Evolutionary conservation across 2,329 filamentous ascomycete genomes (phyloP).

Genomic region (Metarhizium album): DNA sequence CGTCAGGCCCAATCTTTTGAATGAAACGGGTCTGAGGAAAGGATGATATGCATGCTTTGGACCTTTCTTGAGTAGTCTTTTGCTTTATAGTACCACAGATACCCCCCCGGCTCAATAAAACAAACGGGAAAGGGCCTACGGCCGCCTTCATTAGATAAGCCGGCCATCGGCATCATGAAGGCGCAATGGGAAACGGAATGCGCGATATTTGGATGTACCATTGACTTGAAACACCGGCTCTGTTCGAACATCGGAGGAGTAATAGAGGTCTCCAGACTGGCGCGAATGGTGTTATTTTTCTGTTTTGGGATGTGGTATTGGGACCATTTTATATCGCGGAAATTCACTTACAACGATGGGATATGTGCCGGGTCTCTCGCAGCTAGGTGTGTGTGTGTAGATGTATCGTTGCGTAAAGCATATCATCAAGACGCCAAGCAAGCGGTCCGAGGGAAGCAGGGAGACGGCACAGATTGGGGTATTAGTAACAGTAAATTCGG

Average conservation of each 20-base stretch:
- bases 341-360: not conserved
- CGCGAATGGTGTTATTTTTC: slow-evolving; percentile 3
- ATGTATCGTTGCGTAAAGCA: not conserved
- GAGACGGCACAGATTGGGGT: not conserved
- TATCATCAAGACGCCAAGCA: not conserved
- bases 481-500: not conserved
- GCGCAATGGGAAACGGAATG: slow-evolving; percentile 3
- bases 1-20: slow-evolving; percentile 14
- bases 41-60: not conserved
- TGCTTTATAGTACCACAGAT: slow-evolving; percentile 5
- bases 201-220: slow-evolving; percentile 3
- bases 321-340: not conserved
- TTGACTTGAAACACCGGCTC: slow-evolving; percentile 3
- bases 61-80: not conserved
- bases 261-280: slow-evolving; percentile 3
- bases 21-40: not conserved
- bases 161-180: slow-evolving; percentile 2
- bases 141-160: slow-evolving; percentile 3
- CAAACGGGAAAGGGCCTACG: not conserved
- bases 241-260: not conserved
- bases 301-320: slow-evolving; percentile 1
- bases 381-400: not conserved
- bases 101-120: slow-evolving; percentile 1
- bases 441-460: not conserved
- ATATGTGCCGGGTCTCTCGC: not conserved